Evolutionary conservation across 2,329 filamentous ascomycete genomes (phyloP).

Genomic region (Diplodia seriata): DNA sequence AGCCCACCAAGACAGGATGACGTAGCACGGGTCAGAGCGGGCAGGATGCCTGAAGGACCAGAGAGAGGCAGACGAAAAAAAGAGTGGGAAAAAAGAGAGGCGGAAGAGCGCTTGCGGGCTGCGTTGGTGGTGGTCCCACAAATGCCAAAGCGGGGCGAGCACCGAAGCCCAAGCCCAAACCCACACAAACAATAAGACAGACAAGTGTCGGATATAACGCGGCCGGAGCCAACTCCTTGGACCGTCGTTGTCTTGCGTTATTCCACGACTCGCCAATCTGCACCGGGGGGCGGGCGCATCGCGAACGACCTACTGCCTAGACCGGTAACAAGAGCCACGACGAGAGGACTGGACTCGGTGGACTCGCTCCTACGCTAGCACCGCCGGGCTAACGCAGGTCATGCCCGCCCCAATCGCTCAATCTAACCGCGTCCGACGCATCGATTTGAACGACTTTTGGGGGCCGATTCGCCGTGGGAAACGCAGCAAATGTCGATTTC

Average conservation of each 20-base stretch:
- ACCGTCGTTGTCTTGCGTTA: not conserved
- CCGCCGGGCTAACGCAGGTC: slow-evolving; percentile 9
- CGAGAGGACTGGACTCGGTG: too few species aligned
- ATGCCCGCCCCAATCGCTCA: slow-evolving; percentile 1
- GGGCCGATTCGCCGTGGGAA: not conserved
- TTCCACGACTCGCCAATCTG: not conserved
- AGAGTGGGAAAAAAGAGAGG: not conserved
- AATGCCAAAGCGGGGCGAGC: slow-evolving; percentile 1
- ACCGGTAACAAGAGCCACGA: too few species aligned
- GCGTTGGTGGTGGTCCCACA: not conserved
- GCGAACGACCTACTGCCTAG: not conserved
- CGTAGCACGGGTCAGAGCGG: not conserved
- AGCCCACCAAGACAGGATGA: slow-evolving; percentile 11
- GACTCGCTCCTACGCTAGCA: too few species aligned
- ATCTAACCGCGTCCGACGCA: not conserved
- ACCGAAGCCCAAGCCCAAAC: not conserved
- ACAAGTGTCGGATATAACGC: slow-evolving; percentile 7
- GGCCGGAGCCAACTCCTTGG: slow-evolving; percentile 22
- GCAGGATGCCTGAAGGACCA: not conserved
- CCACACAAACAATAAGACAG: not conserved
- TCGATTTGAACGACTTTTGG: not conserved
- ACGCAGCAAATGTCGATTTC: too few species aligned
- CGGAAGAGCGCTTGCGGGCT: not conserved
- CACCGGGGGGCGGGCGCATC: not conserved
- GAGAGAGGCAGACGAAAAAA: not conserved